Conservation (phyloP, 192 early-diverging fungal genomes). For the Linnemannia exigua region DNA sequence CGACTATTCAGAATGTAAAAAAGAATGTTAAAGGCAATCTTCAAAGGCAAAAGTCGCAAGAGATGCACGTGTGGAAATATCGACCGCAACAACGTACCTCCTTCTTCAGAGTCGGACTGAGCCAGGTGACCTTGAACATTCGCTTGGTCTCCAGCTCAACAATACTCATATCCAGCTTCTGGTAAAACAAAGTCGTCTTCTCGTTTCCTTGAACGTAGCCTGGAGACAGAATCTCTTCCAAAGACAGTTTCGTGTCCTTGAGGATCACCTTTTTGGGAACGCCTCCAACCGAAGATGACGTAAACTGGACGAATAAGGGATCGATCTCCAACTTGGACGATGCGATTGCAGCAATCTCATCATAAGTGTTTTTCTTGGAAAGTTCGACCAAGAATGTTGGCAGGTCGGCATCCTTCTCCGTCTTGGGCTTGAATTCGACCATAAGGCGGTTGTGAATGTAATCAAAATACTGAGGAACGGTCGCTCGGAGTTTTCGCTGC, state of each 20-base stretch:
- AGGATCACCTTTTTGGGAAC: conserved; percentile 46
- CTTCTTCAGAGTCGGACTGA: conserved; percentile 78
- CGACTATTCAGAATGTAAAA: conserved; percentile 1
- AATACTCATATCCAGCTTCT: conserved; percentile 85
- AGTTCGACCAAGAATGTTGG: conserved; percentile 64
- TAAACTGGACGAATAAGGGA: conserved; percentile 84
- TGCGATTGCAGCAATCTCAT: conserved; percentile 73
- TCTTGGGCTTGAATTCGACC: conserved; percentile 79
- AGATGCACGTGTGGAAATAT: not conserved
- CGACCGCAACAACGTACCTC: conserved; percentile 54
- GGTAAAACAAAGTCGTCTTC: conserved; percentile 77
- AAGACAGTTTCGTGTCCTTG: conserved; percentile 38
- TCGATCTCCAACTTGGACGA: conserved; percentile 72
- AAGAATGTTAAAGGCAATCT: not conserved
- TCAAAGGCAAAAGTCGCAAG: not conserved
- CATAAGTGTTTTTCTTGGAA: conserved; percentile 78
- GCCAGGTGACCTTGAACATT: conserved; percentile 74
- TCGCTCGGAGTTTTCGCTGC: conserved; percentile 53
- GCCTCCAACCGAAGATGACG: conserved; percentile 45
- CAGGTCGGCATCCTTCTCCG: conserved; percentile 55
- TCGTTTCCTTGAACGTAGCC: conserved; percentile 26
- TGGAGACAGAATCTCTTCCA: conserved; percentile 59
- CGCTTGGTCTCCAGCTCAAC: conserved; percentile 88
- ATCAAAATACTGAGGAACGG: conserved; percentile 84
- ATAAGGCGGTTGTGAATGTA: conserved; percentile 75